Conservation (phyloP, 2,329 filamentous ascomycete genomes). For the Fusarium sp. region DNA sequence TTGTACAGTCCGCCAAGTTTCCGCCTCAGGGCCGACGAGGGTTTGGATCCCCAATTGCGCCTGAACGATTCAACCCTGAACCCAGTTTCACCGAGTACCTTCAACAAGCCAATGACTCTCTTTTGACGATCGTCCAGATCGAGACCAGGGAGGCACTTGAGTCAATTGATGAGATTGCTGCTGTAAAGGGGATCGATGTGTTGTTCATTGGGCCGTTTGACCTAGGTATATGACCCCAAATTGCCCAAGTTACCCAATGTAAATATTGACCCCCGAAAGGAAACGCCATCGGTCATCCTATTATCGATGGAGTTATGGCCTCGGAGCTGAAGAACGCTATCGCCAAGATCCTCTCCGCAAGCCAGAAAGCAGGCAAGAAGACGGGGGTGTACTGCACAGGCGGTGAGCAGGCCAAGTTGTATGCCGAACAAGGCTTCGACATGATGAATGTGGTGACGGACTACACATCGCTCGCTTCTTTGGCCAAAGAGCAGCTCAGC, state of each 20-base stretch:
- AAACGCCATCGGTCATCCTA: conserved; percentile 70
- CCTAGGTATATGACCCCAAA: conserved; percentile 56
- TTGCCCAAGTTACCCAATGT: no score
- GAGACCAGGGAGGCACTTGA: conserved; percentile 73
- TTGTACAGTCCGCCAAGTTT: conserved; percentile 62
- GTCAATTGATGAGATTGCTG: conserved; percentile 69
- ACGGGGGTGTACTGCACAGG: conserved; percentile 68
- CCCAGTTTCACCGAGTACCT: conserved; percentile 61
- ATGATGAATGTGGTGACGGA: conserved; percentile 71
- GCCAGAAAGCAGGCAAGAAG: conserved; percentile 72
- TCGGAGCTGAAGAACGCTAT: conserved; percentile 70
- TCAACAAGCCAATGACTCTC: conserved; percentile 59
- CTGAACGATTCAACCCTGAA: conserved; percentile 56
- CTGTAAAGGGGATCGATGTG: conserved; percentile 69
- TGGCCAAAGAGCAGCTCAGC: conserved; percentile 59
- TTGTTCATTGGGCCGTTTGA: conserved; percentile 75
- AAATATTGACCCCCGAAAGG: conserved; percentile 46
- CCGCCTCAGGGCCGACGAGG: conserved; percentile 61
- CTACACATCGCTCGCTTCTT: conserved; percentile 60
- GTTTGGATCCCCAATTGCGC: conserved; percentile 61
- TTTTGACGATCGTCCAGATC: conserved; percentile 75
- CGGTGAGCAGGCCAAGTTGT: conserved; percentile 65
- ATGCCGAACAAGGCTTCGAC: conserved; percentile 67
- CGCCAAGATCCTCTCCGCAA: conserved; percentile 65
- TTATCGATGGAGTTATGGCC: conserved; percentile 69